phyloP scores from a whole-genome alignment of 306 rosid genomes.

The Lathyrus sativus region DNA sequence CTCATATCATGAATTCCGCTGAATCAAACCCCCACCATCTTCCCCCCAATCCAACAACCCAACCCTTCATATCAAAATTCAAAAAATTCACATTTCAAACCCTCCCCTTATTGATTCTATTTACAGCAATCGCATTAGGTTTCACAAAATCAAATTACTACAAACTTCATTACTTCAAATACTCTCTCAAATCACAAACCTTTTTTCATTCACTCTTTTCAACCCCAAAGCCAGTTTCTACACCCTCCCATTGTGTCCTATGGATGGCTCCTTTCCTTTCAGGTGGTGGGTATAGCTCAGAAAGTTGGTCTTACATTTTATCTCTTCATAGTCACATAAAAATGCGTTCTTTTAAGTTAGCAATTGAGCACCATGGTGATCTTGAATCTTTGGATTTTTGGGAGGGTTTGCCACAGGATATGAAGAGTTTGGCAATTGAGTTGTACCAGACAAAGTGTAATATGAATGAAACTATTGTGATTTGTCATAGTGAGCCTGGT shows the following conservation, averaged over 20 bases:
- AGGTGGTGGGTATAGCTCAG: conserved; percentile 89
- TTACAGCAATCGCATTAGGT: conserved; percentile 50
- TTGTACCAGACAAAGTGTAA: conserved; percentile 57
- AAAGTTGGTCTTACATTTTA: conserved; percentile 77
- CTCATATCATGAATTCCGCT: conserved; percentile 48
- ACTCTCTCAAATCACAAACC: conserved; percentile 39
- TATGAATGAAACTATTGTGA: conserved; percentile 66
- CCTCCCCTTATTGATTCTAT: conserved; percentile 54
- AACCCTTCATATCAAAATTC: conserved; percentile 32
- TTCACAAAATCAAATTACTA: conserved; percentile 48
- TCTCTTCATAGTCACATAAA: conserved; percentile 52
- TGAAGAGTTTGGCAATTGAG: conserved; percentile 53
- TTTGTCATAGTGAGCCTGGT: conserved; percentile 90
- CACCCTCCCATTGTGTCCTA: conserved; percentile 53
- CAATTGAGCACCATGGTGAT: conserved; percentile 80
- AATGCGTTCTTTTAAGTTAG: conserved; percentile 53
- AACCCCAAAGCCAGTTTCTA: conserved; percentile 36
- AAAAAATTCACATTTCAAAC: conserved; percentile 40
- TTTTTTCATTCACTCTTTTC: no score
- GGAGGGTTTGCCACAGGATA: conserved; percentile 64
- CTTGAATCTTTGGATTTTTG: conserved; percentile 65
- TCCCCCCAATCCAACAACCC: conserved; percentile 41
- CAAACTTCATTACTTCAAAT: conserved; percentile 50
- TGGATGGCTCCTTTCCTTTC: conserved; percentile 96
- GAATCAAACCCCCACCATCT: conserved; percentile 38